Evolutionary conservation across 768 basidiomycete genomes (phyloP), one percentile per base, ranked within the genome.

Genomic region (Roridomyces roridus): DNA sequence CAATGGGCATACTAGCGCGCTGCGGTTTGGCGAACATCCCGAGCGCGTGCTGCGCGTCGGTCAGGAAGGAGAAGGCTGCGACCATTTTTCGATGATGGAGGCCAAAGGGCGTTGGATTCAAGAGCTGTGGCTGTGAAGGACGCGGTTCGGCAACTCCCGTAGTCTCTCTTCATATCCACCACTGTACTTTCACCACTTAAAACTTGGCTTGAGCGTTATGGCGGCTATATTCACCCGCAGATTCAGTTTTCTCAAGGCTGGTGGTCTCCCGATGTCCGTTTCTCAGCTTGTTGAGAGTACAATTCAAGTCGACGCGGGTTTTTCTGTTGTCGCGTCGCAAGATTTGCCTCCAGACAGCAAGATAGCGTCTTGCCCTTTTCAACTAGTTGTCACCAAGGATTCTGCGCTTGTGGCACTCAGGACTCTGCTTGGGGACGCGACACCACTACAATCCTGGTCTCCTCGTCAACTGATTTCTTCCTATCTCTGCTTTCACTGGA

Each of bases 291-390:
- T 46, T 14, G n/a, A 37, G 41, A n/a, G n/a, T n/a, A 26, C 40
- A 7, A 24, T 48, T 64, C 62, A 70, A 80, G 78, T 68, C 37
- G 66, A 71, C 10, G 75, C 70, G 53, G 89, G 89, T 25, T 74
- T 75, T 51, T 74, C 75, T 18, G 73, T 88, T 31, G 62, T 85
- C 49, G 84, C 91, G 6, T 69, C 65, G 4, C 68, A 77, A 29
- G 69, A 72, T n/a, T 62, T 91, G 39, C 72, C 76, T 21, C 65
- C 71, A 6, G 85, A 91, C 62, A 72, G 79, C 9, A 77, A 73
- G 12, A 77, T 91, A 46, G 85, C 88, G 17, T 81, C 85, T 0
- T 90, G 87, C 60, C 91, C 92, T 0, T 84, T 91, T 63, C 70
- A 76, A 2, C 76, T 92, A 18, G 79, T 82, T 26, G 80, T 93